Conservation (phyloP, 371 early-diverging fungal genomes). For the Mortierella sp. region DNA sequence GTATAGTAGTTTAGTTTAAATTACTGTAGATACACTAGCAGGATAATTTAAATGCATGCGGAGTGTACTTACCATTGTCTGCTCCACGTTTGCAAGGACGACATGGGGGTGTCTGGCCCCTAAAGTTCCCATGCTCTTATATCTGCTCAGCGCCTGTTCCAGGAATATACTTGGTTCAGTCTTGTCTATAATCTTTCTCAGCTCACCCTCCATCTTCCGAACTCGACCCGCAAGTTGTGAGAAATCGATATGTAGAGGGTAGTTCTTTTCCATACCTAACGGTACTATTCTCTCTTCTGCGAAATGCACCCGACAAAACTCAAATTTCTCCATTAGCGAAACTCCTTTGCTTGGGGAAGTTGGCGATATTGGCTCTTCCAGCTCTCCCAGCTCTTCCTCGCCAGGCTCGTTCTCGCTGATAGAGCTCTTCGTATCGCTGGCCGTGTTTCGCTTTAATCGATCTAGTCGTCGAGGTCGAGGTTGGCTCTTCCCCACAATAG, state of each 20-base stretch:
- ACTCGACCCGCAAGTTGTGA: constrained; percentile 54
- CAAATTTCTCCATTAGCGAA: constrained; percentile 41
- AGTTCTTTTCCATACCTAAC: constrained; percentile 55
- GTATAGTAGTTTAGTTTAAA: neutral
- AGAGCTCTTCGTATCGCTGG: neutral
- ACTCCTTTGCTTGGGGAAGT: neutral
- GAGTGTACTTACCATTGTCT: constrained; percentile 47
- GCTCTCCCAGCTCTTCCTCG: neutral
- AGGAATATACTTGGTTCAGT: constrained; percentile 55
- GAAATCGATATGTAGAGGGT: constrained; percentile 63
- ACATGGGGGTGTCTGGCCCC: constrained; percentile 64
- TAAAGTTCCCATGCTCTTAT: constrained; percentile 58
- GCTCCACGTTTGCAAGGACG: constrained; percentile 59
- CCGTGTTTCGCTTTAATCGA: neutral
- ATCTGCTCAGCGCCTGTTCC: constrained; percentile 54
- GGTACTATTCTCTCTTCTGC: constrained; percentile 62
- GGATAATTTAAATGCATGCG: neutral
- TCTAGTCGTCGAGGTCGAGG: constrained; percentile 10
- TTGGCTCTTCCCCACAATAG: neutral
- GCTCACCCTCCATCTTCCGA: constrained; percentile 30
- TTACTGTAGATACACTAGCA: too few relatives aligned
- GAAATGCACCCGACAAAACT: constrained; percentile 68
- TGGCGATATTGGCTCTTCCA: too few relatives aligned
- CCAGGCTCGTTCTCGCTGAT: neutral
- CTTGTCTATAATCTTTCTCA: constrained; percentile 58